Evolutionary conservation across 371 early-diverging fungal genomes (phyloP).

Genomic region (Mucor circinelloides): DNA sequence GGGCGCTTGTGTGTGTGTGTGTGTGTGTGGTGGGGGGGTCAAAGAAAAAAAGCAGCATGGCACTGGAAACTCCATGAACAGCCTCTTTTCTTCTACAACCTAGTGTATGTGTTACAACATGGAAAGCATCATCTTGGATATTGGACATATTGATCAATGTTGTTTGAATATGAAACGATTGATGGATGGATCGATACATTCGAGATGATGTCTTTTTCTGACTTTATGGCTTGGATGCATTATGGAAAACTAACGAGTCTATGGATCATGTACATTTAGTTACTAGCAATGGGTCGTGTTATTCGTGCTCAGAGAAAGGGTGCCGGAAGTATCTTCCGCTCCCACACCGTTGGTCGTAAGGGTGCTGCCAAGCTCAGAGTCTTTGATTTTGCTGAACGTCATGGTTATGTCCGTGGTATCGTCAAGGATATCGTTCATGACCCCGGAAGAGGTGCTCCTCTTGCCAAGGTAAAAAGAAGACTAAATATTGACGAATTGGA

Average conservation of each 20-base stretch:
- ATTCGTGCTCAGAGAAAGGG: slow-evolving; percentile 95
- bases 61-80: slow-evolving; percentile 6
- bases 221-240: not conserved
- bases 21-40: not conserved
- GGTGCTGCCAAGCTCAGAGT: slow-evolving; percentile 96
- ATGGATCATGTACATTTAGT: not conserved
- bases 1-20: not conserved
- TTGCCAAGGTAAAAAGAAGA: slow-evolving; percentile 77
- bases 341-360: slow-evolving; percentile 92
- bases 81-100: slow-evolving; percentile 23
- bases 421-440: no score
- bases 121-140: not conserved
- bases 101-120: slow-evolving; percentile 13
- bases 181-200: not conserved
- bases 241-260: not conserved
- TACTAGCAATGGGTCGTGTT: slow-evolving; percentile 66
- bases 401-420: no score
- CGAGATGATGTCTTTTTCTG: not conserved
- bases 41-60: slow-evolving; percentile 3
- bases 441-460: slow-evolving; percentile 99
- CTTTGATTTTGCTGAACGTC: no score
- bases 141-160: not conserved
- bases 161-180: not conserved
- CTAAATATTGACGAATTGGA: not conserved
- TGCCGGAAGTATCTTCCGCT: slow-evolving; percentile 97